Percentiles rank a stretch among this genome's conserved stretches.
Evolutionary conservation across 331 rosid species (phyloP).

Genomic region (Rhamnella rubrinervis): DNA sequence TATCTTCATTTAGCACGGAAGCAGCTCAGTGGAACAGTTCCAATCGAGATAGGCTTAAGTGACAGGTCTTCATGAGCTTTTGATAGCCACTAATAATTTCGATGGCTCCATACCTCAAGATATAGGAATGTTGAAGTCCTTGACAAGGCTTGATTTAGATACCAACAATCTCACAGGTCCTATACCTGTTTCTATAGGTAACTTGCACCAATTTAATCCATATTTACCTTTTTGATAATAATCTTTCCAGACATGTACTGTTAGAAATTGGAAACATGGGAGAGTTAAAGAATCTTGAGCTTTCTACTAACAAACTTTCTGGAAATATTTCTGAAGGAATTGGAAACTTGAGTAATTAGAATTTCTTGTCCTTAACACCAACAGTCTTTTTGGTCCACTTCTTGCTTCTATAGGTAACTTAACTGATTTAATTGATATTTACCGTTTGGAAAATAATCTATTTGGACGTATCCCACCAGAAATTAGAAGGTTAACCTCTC

Average conservation of each 20-base stretch:
- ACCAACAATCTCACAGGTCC: neutral
- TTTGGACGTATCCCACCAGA: too few species aligned
- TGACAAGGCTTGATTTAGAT: neutral
- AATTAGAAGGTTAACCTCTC: neutral
- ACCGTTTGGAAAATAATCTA: too few species aligned
- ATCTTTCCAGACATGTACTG: neutral
- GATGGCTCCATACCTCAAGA: constrained; percentile 14
- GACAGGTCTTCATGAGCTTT: neutral
- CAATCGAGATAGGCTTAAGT: neutral
- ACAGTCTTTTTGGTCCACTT: too few species aligned
- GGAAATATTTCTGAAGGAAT: neutral
- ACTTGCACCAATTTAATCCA: neutral
- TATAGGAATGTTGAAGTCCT: neutral
- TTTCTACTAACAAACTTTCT: neutral
- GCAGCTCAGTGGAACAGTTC: neutral
- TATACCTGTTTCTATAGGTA: neutral
- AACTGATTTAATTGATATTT: too few species aligned
- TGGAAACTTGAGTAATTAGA: neutral
- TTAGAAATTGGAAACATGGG: neutral
- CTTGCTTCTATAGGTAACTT: too few species aligned
- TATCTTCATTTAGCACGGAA: neutral
- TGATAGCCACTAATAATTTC: neutral
- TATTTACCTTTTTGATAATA: neutral
- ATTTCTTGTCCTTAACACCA: too few species aligned
- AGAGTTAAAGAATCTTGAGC: neutral